Evolutionary conservation across 495 filamentous ascomycete species (phyloP), one percentile per base, ranked within the genome.

Genomic region (Venustampulla echinocandica): DNA sequence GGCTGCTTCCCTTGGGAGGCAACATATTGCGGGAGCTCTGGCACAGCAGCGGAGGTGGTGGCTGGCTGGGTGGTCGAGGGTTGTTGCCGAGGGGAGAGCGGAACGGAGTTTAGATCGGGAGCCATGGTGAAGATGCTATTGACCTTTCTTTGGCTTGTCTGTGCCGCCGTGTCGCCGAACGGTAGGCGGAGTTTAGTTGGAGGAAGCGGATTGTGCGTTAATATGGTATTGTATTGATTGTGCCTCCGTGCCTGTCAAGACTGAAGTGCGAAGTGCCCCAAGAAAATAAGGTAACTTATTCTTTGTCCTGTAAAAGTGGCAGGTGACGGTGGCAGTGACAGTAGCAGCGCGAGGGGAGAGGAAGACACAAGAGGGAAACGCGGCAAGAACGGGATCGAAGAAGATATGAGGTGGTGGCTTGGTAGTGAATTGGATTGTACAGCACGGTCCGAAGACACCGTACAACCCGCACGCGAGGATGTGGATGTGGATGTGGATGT

Each of bases 31-130:
- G 47, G 18, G 35, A 40, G 40, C n/a, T 10, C 21, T 7, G 27
- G 27, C 23, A 9, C 17, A 7, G 38, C 20, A 20, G 15, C 23
- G n/a, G 41, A 38, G 13, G 6, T 39, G n/a, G 21, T 19, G 13
- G 49, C 60, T 66, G 38, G 57, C n/a, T n/a, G n/a, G 38, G 52
- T 30, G 27, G 55, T 57, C 17, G 41, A 7, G 10, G 42, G 20
- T 32, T 47, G 27, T 18, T 42, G 46, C 18, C 47, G 39, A 17
- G 59, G 62, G 4, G 69, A 69, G 38, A 55, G 57, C 25, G 69
- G 64, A 27, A 76, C 60, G 1, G 72, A 70, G 61, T 75, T 73
- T 50, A 76, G 63, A 62, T 76, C 74, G 6, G 74, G 73, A 47
- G 74, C 63, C 74, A 77, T 77, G 30, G 13, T 43, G 27, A 18